Conservation (phyloP, 257 asterid species). For the Plantago major region DNA sequence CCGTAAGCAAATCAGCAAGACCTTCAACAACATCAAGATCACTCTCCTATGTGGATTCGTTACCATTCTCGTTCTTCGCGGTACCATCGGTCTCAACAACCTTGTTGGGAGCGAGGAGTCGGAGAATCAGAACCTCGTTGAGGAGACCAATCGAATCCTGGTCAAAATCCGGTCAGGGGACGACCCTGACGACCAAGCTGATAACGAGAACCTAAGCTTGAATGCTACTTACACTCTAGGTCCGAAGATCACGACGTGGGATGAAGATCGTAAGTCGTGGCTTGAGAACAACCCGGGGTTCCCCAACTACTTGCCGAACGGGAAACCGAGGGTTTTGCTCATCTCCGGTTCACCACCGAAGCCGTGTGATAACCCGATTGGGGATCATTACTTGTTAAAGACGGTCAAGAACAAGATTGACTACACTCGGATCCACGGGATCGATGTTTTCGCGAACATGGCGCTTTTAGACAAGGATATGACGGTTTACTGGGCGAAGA, state of each 20-base stretch:
- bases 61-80: conserved; percentile 61
- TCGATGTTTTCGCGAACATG: conserved; percentile 84
- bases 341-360: conserved; percentile 79
- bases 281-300: conserved; percentile 50
- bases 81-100: conserved; percentile 57
- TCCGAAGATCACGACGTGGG: conserved; percentile 60
- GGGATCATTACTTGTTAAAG: conserved; percentile 87
- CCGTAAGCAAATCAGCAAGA: conserved; percentile 41
- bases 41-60: conserved; percentile 57
- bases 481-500: conserved; percentile 86
- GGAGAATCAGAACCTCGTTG: conserved; percentile 35
- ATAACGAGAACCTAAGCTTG: conserved; percentile 21
- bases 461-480: conserved; percentile 85
- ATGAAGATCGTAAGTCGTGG: conserved; percentile 48
- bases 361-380: conserved; percentile 87
- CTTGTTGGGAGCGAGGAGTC: conserved; percentile 37
- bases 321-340: conserved; percentile 71
- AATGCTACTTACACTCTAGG: conserved; percentile 46
- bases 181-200: conserved; percentile 32
- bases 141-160: conserved; percentile 58
- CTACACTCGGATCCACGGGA: conserved; percentile 90
- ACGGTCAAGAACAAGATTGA: conserved; percentile 80
- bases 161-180: conserved; percentile 59
- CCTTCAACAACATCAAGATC: conserved; percentile 51
- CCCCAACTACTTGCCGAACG: conserved; percentile 45